phyloP scores from a whole-genome alignment of 208 protist genomes.

The Leishmania martiniquensis region DNA sequence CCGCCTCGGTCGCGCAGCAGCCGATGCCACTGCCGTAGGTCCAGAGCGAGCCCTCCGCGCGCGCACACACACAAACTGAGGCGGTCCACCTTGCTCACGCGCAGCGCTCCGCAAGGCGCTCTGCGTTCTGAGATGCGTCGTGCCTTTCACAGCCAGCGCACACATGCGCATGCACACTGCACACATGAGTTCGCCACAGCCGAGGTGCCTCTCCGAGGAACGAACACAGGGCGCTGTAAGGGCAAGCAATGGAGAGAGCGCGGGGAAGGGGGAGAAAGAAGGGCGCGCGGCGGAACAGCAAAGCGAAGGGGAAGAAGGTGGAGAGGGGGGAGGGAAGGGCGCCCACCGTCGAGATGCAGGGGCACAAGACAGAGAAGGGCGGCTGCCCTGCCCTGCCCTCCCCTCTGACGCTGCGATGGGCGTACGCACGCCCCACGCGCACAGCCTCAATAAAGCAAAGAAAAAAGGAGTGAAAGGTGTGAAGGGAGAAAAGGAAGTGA shows the following conservation, averaged over 20 bases:
- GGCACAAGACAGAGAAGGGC: background rate
- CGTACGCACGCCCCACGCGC: too few species aligned
- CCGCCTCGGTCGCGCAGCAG: background rate
- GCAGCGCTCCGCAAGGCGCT: background rate
- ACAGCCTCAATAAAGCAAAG: background rate
- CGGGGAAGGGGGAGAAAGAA: background rate
- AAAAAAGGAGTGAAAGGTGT: conserved; percentile 17
- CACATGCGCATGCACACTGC: background rate
- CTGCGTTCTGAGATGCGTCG: background rate
- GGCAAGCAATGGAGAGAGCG: background rate
- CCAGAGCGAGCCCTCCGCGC: background rate
- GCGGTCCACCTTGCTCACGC: background rate
- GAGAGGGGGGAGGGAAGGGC: background rate
- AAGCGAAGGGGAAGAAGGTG: background rate
- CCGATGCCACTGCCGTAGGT: background rate
- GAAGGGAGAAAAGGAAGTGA: conserved; percentile 16
- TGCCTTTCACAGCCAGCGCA: background rate
- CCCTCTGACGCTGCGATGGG: background rate
- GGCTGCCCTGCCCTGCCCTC: too few species aligned
- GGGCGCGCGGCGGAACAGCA: background rate
- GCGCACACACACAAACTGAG: background rate
- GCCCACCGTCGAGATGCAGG: background rate
- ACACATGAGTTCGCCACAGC: background rate
- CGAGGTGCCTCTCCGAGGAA: background rate
- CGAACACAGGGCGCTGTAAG: background rate